A percentile compares a stretch with the other conserved stretches of the same genome.
phyloP scores from a whole-genome alignment of 177 flowering plant genomes.

The Telopea speciosissima region DNA sequence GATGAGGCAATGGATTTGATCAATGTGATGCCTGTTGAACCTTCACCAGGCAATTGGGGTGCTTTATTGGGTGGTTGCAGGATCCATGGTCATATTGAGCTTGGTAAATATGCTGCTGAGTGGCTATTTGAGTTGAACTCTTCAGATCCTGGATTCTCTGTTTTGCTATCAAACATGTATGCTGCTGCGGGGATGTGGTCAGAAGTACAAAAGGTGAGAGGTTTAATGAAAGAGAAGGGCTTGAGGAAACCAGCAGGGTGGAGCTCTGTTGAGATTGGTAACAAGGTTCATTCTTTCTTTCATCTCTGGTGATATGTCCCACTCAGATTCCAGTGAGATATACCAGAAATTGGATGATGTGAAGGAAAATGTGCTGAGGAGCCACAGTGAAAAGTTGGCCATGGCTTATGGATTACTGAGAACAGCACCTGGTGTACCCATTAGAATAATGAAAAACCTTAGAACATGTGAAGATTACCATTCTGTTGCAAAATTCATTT shows the following conservation, averaged over 20 bases:
- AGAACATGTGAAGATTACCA: slow-evolving; percentile 14
- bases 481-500: slow-evolving; percentile 9
- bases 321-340: slow-evolving; percentile 4
- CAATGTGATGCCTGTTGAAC: slow-evolving; percentile 4
- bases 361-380: slow-evolving; percentile 11
- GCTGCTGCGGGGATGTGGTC: too few species aligned
- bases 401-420: slow-evolving; percentile 12
- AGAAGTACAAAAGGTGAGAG: background rate
- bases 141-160: too few species aligned
- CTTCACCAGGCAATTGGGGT: background rate
- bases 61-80: too few species aligned
- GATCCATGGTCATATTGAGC: too few species aligned
- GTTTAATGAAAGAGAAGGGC: slow-evolving; percentile 12
- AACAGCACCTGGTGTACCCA: background rate
- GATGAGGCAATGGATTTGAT: slow-evolving; percentile 14
- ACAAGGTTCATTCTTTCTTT: slow-evolving; percentile 13
- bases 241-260: slow-evolving; percentile 17
- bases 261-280: slow-evolving; percentile 11
- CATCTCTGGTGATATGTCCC: slow-evolving; percentile 12
- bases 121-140: too few species aligned
- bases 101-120: too few species aligned
- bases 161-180: too few species aligned
- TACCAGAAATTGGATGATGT: slow-evolving; percentile 9
- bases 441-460: slow-evolving; percentile 14
- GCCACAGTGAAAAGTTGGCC: slow-evolving; percentile 17